Evolutionary conservation across 1,284 basidiomycete genomes (phyloP), one percentile per base, ranked within the genome.

Genomic region (Leccinum fallax): DNA sequence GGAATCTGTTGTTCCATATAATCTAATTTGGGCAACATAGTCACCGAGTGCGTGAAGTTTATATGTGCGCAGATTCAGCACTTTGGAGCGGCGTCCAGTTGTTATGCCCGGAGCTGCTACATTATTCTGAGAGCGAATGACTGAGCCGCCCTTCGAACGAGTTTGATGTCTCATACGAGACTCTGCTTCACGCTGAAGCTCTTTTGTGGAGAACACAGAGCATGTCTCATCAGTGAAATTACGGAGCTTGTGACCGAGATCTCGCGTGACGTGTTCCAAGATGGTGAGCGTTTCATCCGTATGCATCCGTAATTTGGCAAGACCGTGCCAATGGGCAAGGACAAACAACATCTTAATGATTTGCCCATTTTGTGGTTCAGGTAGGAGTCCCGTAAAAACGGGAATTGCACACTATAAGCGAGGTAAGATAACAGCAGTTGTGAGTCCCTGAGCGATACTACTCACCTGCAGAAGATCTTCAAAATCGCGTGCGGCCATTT

Each of bases 31-130:
- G 0, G 48, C 1, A 49, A 24, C 24, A 0, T 49, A 49, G 0
- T 49, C 48, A 3, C 48, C 48, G 7, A 49, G 48, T 24, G 48
- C 24, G 24, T 49, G 48, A 49, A 49, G 48, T 24, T 49, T 49
- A 4, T 49, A 49, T 2, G 24, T 49, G 13, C 48, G 13, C 21
- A 49, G 21, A 5, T 49, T 49, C 0, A 49, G 48, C 11, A 24
- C 15, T 24, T 49, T 49, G 2, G 48, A 3, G 2, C 48, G 48
- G 0, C 24, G 48, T 8, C 48, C 48, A 0, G 8, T 49, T 24
- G 48, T 49, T 24, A 0, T 4, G 4, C 21, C 48, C 48, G 24
- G 48, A 21, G 48, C 48, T 5, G 48, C 4, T 24, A 19, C 21
- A 0, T 49, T 49, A 24, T 2, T 26, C 48, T 24, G 48, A 49